Percentiles rank a stretch among this genome's conserved stretches.
Evolutionary conservation across 2,329 filamentous ascomycete genomes (phyloP).

Genomic region (Xylariaceae sp.): DNA sequence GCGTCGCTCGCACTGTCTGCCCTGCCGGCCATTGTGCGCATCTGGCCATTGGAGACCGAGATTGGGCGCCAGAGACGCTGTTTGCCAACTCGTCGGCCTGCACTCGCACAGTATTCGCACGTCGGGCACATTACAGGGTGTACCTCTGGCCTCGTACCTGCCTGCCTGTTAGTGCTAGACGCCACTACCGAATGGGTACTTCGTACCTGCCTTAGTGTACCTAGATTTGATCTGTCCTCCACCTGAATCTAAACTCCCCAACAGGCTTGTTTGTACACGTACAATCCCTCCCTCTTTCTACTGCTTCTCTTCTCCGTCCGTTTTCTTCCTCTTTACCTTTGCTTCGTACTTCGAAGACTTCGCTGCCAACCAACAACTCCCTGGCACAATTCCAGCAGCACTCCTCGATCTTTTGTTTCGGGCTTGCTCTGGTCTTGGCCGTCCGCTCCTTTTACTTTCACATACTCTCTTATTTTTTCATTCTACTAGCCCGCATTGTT

Average conservation of each 20-base stretch:
- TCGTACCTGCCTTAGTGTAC: neutral
- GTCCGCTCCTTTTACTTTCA: conserved; percentile 49
- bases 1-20: neutral
- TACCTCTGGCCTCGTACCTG: neutral
- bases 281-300: conserved; percentile 14
- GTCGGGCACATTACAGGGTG: neutral
- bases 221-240: neutral
- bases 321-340: conserved; percentile 24
- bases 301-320: conserved; percentile 22
- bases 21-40: neutral
- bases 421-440: conserved; percentile 55
- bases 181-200: neutral
- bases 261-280: conserved; percentile 15
- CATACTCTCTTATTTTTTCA: conserved; percentile 18
- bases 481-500: conserved; percentile 25
- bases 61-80: neutral
- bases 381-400: conserved; percentile 55
- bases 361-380: conserved; percentile 28
- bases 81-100: neutral
- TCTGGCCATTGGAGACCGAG: too few species aligned
- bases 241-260: conserved; percentile 11
- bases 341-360: conserved; percentile 11
- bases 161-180: neutral
- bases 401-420: conserved; percentile 34
- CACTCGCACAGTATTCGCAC: neutral